Evolutionary conservation across 2,329 filamentous ascomycete genomes (phyloP).

Genomic region (Pseudocercospora musae): DNA sequence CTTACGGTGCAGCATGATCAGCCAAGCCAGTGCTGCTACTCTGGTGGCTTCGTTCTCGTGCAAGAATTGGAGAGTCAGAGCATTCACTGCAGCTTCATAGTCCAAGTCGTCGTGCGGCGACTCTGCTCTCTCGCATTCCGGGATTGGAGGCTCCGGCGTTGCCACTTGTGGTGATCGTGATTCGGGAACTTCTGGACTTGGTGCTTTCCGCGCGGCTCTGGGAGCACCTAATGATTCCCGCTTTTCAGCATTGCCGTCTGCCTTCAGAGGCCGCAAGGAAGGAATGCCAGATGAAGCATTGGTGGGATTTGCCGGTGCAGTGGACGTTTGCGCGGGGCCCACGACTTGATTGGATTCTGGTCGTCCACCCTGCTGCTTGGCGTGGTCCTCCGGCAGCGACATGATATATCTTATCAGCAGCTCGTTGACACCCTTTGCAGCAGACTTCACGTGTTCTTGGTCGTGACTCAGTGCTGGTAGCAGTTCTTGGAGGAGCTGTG

Average conservation of each 20-base stretch:
- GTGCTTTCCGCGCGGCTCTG: slow-evolving; percentile 20
- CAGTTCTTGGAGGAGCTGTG: slow-evolving; percentile 84
- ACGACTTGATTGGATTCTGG: neutral
- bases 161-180: slow-evolving; percentile 27
- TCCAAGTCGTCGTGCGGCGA: slow-evolving; percentile 46
- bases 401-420: slow-evolving; percentile 93
- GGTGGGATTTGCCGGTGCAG: neutral
- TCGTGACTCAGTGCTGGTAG: slow-evolving; percentile 91
- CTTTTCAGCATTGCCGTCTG: slow-evolving; percentile 15
- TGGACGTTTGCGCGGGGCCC: neutral
- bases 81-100: slow-evolving; percentile 90
- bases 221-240: slow-evolving; percentile 20
- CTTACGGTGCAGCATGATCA: slow-evolving; percentile 96
- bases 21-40: slow-evolving; percentile 89
- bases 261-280: neutral
- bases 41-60: slow-evolving; percentile 96
- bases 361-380: slow-evolving; percentile 33
- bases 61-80: slow-evolving; percentile 85
- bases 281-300: neutral
- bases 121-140: slow-evolving; percentile 16
- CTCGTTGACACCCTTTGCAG: slow-evolving; percentile 83
- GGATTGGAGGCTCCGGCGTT: slow-evolving; percentile 28
- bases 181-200: slow-evolving; percentile 25
- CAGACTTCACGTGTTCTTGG: slow-evolving; percentile 82
- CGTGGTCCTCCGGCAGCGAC: slow-evolving; percentile 67